Conservation (phyloP, 129 eudicot species). For the Chrysanthemum lavandulifolium region DNA sequence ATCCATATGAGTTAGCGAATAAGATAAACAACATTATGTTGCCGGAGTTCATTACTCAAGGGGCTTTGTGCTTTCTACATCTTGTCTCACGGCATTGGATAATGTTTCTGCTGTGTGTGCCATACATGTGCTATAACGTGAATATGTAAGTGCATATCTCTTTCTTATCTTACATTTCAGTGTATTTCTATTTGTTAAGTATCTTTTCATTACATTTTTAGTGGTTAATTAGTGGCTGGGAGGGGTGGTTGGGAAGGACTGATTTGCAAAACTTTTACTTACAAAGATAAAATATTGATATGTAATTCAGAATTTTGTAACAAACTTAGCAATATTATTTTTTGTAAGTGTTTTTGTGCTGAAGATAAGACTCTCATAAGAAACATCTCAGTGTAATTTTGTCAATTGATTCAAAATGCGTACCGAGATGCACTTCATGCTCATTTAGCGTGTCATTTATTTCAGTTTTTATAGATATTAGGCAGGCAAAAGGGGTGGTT, state of each 20-base stretch:
- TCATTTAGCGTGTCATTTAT: too few species aligned
- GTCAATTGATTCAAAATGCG: neutral
- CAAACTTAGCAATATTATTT: constrained; percentile 2
- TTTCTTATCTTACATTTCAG: neutral
- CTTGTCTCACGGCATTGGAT: constrained; percentile 70
- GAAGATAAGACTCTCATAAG: too few species aligned
- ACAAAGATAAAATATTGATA: constrained; percentile 1
- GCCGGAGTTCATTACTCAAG: constrained; percentile 63
- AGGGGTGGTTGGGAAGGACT: neutral
- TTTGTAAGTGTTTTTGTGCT: neutral
- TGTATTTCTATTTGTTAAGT: neutral
- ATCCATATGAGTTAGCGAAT: constrained; percentile 73
- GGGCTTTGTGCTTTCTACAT: constrained; percentile 60
- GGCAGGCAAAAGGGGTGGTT: too few species aligned
- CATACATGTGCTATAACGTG: constrained; percentile 54
- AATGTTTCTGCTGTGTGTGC: constrained; percentile 60
- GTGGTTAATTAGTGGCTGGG: neutral
- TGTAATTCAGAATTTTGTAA: neutral
- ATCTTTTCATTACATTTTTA: neutral
- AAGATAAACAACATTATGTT: constrained; percentile 53
- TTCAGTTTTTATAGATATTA: too few species aligned
- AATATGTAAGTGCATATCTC: constrained; percentile 49
- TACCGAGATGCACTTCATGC: too few species aligned
- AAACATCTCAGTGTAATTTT: neutral
- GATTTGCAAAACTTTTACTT: neutral